These are phyloP conservation scores for Thermochaetoides dissita DNA, from an alignment of 2,329 filamentous ascomycete species.

Conservation along the genomic window DNA sequence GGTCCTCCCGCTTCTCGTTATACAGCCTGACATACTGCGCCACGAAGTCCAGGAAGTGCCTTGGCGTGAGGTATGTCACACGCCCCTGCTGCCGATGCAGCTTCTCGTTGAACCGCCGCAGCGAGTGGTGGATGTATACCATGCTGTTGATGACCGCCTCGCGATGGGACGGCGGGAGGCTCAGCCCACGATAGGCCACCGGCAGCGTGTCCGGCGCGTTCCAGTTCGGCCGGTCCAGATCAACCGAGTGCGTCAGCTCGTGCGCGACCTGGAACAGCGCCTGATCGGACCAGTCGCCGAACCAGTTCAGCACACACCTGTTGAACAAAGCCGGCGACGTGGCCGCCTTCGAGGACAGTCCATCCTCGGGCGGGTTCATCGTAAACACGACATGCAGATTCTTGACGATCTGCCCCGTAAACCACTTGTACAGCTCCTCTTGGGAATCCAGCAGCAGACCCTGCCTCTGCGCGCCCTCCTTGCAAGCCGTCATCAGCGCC, in stretches of 20 bases:
- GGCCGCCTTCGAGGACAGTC: slow-evolving; percentile 86
- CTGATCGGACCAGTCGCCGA: slow-evolving; percentile 98
- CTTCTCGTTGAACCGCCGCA: slow-evolving; percentile 78
- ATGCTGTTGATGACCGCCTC: slow-evolving; percentile 93
- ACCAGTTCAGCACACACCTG: slow-evolving; percentile 98
- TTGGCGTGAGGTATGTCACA: slow-evolving; percentile 82
- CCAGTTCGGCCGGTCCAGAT: slow-evolving; percentile 80
- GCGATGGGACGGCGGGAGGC: slow-evolving; percentile 73
- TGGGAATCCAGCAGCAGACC: slow-evolving; percentile 90
- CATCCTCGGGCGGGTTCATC: slow-evolving; percentile 97
- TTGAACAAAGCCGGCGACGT: slow-evolving; percentile 98
- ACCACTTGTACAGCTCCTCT: slow-evolving; percentile 99
- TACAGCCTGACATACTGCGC: slow-evolving; percentile 95
- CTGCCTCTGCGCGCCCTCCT: slow-evolving; percentile 93
- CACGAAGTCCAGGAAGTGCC: slow-evolving; percentile 96
- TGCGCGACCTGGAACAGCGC: slow-evolving; percentile 94
- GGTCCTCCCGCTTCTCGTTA: slow-evolving; percentile 93
- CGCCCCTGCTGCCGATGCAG: slow-evolving; percentile 85
- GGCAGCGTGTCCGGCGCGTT: slow-evolving; percentile 80
- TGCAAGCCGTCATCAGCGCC: slow-evolving; percentile 97
- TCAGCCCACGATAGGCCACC: slow-evolving; percentile 76
- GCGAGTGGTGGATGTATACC: slow-evolving; percentile 96
- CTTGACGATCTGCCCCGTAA: slow-evolving; percentile 97
- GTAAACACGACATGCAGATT: slow-evolving; percentile 99
- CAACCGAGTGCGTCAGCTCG: slow-evolving; percentile 90